Percentiles rank a stretch among this genome's conserved stretches.
Evolutionary conservation across 2,329 filamentous ascomycete species (phyloP).

Genomic region (Trichophaea hybrida): DNA sequence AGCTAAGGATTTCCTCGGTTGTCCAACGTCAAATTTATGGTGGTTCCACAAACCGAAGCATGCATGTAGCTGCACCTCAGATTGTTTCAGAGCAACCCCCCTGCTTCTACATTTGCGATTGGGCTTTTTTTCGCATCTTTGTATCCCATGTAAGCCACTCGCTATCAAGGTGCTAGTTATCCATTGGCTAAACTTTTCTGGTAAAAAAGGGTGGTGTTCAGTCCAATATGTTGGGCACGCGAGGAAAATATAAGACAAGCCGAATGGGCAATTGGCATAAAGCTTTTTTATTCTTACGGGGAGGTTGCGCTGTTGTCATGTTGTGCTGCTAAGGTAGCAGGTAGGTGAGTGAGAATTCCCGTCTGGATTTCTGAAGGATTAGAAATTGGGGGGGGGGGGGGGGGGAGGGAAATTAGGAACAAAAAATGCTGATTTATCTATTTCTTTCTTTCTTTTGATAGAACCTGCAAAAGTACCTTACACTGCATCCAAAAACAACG

Average conservation of each 20-base stretch:
- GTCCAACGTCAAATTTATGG: neutral
- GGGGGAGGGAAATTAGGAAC: no score
- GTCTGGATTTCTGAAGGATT: neutral
- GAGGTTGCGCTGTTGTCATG: neutral
- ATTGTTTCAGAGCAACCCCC: neutral
- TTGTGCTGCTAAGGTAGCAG: neutral
- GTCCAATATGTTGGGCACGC: neutral
- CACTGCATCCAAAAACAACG: neutral
- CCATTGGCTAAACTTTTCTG: neutral
- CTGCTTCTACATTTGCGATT: neutral
- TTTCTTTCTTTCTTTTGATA: neutral
- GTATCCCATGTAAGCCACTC: neutral
- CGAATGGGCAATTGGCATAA: neutral
- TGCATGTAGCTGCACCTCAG: neutral
- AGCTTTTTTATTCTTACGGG: neutral
- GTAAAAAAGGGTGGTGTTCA: neutral
- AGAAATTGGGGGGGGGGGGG: neutral
- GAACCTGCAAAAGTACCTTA: neutral
- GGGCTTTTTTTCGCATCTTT: neutral
- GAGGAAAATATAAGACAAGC: neutral
- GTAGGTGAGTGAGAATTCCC: neutral
- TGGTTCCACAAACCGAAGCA: neutral
- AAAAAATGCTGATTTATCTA: no score
- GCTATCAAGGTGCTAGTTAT: neutral
- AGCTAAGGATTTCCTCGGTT: neutral